Percentiles rank a stretch among this genome's conserved stretches.
These are phyloP conservation scores for Gossypium aridum DNA, from an alignment of 441 rosid species.

Conservation along the genomic window DNA sequence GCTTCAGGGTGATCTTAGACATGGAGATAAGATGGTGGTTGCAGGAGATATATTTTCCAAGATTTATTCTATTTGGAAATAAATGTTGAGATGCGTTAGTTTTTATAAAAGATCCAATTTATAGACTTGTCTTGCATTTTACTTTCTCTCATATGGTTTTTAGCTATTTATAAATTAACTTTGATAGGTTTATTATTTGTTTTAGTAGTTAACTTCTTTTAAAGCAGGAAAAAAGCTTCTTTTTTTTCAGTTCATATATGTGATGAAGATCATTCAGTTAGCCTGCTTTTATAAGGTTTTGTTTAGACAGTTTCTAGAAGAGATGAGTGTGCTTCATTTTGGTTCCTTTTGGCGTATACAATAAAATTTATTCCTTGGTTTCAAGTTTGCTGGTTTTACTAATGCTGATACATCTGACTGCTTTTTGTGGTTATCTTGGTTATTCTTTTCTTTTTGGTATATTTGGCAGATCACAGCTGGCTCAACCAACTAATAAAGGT, in stretches of 20 bases:
- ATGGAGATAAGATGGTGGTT: too few relatives aligned
- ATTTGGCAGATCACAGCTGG: constrained; percentile 42
- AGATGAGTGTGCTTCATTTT: background rate
- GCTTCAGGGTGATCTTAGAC: background rate
- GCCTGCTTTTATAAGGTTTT: background rate
- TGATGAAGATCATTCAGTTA: background rate
- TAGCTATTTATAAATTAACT: background rate
- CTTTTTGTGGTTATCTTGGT: background rate
- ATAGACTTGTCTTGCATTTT: background rate
- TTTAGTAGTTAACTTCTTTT: background rate
- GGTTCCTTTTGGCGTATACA: background rate
- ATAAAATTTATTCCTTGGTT: background rate
- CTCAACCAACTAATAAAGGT: constrained; percentile 66
- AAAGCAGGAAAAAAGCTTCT: background rate
- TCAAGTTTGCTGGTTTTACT: background rate
- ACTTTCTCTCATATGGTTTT: background rate
- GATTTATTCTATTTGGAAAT: background rate
- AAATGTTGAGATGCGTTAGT: background rate
- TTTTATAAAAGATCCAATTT: background rate
- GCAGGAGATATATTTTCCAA: too few relatives aligned
- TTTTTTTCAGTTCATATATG: background rate
- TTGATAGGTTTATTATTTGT: background rate
- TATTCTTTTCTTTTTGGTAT: constrained; percentile 3
- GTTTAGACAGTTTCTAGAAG: background rate
- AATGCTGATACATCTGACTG: background rate